Base-by-base conservation (phyloP, 1,139 yeast species). In the Insectozyma bohioensis region DNA sequence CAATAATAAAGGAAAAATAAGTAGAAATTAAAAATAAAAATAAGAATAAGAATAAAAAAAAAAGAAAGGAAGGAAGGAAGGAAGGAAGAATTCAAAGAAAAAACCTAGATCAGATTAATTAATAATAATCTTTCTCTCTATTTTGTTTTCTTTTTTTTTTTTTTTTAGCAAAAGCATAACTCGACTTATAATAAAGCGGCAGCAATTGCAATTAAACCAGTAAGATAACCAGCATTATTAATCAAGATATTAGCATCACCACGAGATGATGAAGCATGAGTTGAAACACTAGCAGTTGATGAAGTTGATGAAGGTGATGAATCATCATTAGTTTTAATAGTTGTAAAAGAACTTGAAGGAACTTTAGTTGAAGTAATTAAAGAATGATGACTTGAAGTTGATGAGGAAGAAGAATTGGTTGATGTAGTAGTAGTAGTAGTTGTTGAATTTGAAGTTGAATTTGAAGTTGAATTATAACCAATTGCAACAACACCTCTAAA, bases 131-230 rank as follows among this genome's bases (percentile, higher is more conserved):
- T n/a, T n/a, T n/a, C n/a, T n/a, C n/a, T n/a, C n/a, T n/a, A n/a
- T n/a, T n/a, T n/a, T n/a, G n/a, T n/a, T n/a, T n/a, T n/a, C 5
- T 4, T 16, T 6, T n/a, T 12, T 11, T 4, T 12, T 14, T 9
- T 6, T 20, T 21, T 40, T 54, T 57, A 69, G n/a, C n/a, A n/a
- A n/a, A n/a, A n/a, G n/a, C n/a, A n/a, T n/a, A n/a, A n/a, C n/a
- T n/a, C n/a, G 15, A 9, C 10, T 35, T 41, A 42, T 20, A 42
- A 39, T 39, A 73, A 54, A 43, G 75, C 64, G 36, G 75, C 73
- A 45, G 74, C 72, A 43, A 68, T 55, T 28, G 72, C 63, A 41
- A 72, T 54, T 34, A 73, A 49, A 47, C 80, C 80, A 36, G 73
- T 60, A 14, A 26, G 21, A 23, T 12, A 16, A 16, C 58, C 61